Evolutionary conservation across 306 rosid genomes (phyloP), one percentile per base, ranked within the genome.

Genomic region (Rubus idaeus): DNA sequence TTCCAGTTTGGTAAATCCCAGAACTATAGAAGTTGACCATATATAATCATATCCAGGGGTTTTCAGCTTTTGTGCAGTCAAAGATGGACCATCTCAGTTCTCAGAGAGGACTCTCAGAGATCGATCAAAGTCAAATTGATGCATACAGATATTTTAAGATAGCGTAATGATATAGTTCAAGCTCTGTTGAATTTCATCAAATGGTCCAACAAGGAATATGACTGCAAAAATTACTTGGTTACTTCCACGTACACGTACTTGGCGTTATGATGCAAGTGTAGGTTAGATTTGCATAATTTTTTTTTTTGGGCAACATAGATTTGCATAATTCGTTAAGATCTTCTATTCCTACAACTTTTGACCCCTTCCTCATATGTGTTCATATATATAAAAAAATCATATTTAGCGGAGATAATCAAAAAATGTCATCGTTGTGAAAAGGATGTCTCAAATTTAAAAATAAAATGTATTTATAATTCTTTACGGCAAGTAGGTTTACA

Each of bases 11-110:
- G 70, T 66, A 20, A 20, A 10, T 13, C 62, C 62, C 62, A 57
- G 35, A 57, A 56, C 8, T 20, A 56, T 20, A 67, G n/a, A 14
- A 20, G 65, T 57, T 47, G 71, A 80, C 70, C 39, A 4, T n/a
- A n/a, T n/a, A n/a, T 21, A 42, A 42, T 42, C 8, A 42, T 30
- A 11, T 60, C 40, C 65, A n/a, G 64, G 65, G 51, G n/a, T 21
- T 80, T 42, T 40, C 49, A 26, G 52, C 50, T 67, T 56, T 21
- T 11, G 66, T 77, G 20, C 58, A 1, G 75, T 67, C 68, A 52
- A 61, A 46, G 62, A 37, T 39, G 51, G 76, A 72, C 76, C 65
- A 39, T 56, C 6, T 6, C 1, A 30, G 35, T 1, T 0, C 17
- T 17, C 56, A 51, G 18, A 14, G 5, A 16, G 26, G 26, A 30